These are phyloP conservation scores for Thalassiosira profunda DNA, from an alignment of 108 stramenopile species.

Conservation along the genomic window DNA sequence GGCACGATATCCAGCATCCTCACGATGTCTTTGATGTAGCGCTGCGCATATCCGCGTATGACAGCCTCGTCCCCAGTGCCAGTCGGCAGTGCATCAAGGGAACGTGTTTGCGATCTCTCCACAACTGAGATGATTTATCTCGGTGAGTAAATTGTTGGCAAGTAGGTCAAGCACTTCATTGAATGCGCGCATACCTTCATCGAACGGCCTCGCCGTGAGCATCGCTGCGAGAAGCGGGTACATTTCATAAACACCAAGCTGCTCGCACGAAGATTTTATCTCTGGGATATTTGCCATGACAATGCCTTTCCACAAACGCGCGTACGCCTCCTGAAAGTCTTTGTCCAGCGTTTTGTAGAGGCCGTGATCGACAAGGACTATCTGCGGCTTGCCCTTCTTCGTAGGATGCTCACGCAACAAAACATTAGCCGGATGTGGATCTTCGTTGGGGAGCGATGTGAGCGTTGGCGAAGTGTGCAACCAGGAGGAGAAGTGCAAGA, in stretches of 20 bases:
- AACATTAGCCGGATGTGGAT: conserved; percentile 96
- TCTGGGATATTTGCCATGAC: conserved; percentile 85
- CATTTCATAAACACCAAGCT: conserved; percentile 84
- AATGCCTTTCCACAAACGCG: conserved; percentile 84
- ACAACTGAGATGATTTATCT: too few relatives aligned
- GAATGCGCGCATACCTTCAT: conserved; percentile 89
- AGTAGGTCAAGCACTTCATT: conserved; percentile 56
- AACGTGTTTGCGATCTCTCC: conserved; percentile 34
- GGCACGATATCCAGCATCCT: conserved; percentile 84
- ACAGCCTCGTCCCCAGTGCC: conserved; percentile 81
- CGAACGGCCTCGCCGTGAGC: conserved; percentile 93
- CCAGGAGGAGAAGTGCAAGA: too few relatives aligned
- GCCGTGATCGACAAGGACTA: conserved; percentile 96
- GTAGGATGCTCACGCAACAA: conserved; percentile 73
- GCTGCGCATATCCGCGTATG: conserved; percentile 92
- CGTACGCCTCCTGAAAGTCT: conserved; percentile 83
- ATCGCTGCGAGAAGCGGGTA: conserved; percentile 95
- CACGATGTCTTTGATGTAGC: conserved; percentile 88
- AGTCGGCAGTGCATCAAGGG: conserved; percentile 40
- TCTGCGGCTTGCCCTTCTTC: conserved; percentile 70
- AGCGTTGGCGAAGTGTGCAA: too few relatives aligned
- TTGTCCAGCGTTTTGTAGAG: conserved; percentile 81
- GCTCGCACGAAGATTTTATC: conserved; percentile 75
- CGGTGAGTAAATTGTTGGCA: background rate
- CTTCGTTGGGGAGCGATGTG: conserved; percentile 3